Conservation (phyloP, 352 stramenopile species). For the Pythium grandisporangium region DNA sequence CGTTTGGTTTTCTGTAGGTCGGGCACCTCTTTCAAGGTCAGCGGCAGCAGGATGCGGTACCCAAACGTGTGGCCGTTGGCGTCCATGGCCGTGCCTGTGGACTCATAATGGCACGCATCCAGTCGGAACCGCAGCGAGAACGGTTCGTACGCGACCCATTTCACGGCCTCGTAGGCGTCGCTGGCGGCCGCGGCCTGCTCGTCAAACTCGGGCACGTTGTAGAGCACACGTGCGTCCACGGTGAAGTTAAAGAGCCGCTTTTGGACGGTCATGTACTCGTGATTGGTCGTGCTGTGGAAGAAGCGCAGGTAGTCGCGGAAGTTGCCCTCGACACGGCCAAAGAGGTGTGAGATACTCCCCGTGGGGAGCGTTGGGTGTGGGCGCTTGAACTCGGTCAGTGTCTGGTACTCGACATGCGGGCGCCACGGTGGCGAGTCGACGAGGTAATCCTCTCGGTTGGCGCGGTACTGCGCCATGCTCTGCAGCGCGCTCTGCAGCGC, state of each 20-base stretch:
- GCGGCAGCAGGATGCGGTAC: slow-evolving; percentile 8
- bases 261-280: slow-evolving; percentile 11
- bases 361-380: slow-evolving; percentile 2
- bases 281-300: slow-evolving; percentile 7
- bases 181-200: neutral
- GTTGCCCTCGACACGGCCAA: slow-evolving; percentile 7
- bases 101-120: slow-evolving; percentile 11
- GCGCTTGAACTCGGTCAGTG: slow-evolving; percentile 7
- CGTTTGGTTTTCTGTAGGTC: slow-evolving; percentile 14
- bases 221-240: slow-evolving; percentile 5
- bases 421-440: slow-evolving; percentile 4
- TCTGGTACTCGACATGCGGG: slow-evolving; percentile 4
- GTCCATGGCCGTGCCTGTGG: slow-evolving; percentile 5
- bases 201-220: slow-evolving; percentile 1
- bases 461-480: slow-evolving; percentile 3
- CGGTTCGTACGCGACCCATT: slow-evolving; percentile 12
- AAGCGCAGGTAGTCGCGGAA: slow-evolving; percentile 9
- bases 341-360: slow-evolving; percentile 4
- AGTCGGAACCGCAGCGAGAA: slow-evolving; percentile 11
- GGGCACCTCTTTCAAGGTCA: neutral
- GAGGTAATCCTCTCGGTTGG: slow-evolving; percentile 6
- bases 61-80: slow-evolving; percentile 2
- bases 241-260: slow-evolving; percentile 9
- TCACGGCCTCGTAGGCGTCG: slow-evolving; percentile 8
- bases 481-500: slow-evolving; percentile 4